phyloP scores from a whole-genome alignment of 2,329 filamentous ascomycete species.

The Ophiosphaerella narmari region DNA sequence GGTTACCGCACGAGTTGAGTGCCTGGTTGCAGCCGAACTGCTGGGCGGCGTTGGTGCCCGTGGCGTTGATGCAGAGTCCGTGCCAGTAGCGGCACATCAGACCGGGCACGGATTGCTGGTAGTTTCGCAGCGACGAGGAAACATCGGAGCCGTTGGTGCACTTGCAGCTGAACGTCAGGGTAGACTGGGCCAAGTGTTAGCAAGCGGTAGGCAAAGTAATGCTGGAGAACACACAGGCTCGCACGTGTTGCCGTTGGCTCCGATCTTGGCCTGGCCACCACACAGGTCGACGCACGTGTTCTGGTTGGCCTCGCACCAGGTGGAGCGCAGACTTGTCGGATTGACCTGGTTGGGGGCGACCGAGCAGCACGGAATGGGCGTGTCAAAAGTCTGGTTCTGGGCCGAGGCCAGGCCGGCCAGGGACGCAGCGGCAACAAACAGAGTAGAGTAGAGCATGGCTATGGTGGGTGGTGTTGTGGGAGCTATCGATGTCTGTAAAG shows the following conservation, averaged over 20 bases:
- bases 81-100: constrained; percentile 63
- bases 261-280: constrained; percentile 49
- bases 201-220: not conserved
- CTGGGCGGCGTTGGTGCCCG: constrained; percentile 44
- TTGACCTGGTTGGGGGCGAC: constrained; percentile 51
- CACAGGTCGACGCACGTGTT: constrained; percentile 67
- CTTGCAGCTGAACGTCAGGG: constrained; percentile 61
- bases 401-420: constrained; percentile 52
- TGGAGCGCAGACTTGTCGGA: constrained; percentile 35
- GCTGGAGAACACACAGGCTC: constrained; percentile 55
- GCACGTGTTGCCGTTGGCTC: constrained; percentile 58
- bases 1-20: constrained; percentile 56
- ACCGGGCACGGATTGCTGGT: constrained; percentile 63
- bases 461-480: constrained; percentile 18
- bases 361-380: constrained; percentile 44
- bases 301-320: constrained; percentile 64
- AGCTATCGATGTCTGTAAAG: constrained; percentile 45
- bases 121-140: constrained; percentile 44
- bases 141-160: constrained; percentile 63
- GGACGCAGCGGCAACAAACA: constrained; percentile 53
- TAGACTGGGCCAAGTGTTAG: constrained; percentile 46
- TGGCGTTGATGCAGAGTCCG: constrained; percentile 46
- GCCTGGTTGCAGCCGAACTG: constrained; percentile 53
- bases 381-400: constrained; percentile 47
- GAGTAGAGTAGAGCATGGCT: constrained; percentile 54